These are phyloP conservation scores for Trichoderma gracile DNA, from an alignment of 2,329 filamentous ascomycete genomes.

Conservation along the genomic window DNA sequence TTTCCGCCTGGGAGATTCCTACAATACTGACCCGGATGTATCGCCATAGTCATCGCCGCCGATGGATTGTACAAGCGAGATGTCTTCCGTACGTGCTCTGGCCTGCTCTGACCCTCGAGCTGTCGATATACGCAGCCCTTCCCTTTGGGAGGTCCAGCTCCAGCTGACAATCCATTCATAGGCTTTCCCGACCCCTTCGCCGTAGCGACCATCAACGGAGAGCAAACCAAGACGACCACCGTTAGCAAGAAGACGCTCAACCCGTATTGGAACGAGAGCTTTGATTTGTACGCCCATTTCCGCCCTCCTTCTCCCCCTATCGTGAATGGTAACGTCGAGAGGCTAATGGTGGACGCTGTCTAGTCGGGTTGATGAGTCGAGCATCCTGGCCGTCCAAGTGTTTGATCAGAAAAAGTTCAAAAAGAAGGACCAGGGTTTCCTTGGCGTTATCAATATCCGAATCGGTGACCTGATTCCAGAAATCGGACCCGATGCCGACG, in stretches of 20 bases:
- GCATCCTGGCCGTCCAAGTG: slow-evolving; percentile 95
- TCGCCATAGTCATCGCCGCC: slow-evolving; percentile 82
- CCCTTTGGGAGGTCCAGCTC: background rate
- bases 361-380: slow-evolving; percentile 90
- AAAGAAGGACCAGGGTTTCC: slow-evolving; percentile 99
- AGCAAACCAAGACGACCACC: slow-evolving; percentile 96
- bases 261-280: slow-evolving; percentile 99
- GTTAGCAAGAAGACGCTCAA: slow-evolving; percentile 98
- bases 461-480: slow-evolving; percentile 88
- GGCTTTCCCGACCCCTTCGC: slow-evolving; percentile 98
- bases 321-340: background rate
- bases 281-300: slow-evolving; percentile 79
- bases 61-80: slow-evolving; percentile 98
- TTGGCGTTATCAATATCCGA: slow-evolving; percentile 95
- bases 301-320: slow-evolving; percentile 27
- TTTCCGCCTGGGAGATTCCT: background rate
- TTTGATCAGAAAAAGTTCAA: slow-evolving; percentile 99
- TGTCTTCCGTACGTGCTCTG: slow-evolving; percentile 80
- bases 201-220: slow-evolving; percentile 93
- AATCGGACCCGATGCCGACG: slow-evolving; percentile 83
- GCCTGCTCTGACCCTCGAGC: background rate
- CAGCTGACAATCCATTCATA: slow-evolving; percentile 45
- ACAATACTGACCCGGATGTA: slow-evolving; percentile 28
- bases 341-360: slow-evolving; percentile 23
- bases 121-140: background rate